Evolutionary conservation across 2,329 filamentous ascomycete genomes (phyloP), one percentile per base, ranked within the genome.

Genomic region (Fusarium brachygibbosum): DNA sequence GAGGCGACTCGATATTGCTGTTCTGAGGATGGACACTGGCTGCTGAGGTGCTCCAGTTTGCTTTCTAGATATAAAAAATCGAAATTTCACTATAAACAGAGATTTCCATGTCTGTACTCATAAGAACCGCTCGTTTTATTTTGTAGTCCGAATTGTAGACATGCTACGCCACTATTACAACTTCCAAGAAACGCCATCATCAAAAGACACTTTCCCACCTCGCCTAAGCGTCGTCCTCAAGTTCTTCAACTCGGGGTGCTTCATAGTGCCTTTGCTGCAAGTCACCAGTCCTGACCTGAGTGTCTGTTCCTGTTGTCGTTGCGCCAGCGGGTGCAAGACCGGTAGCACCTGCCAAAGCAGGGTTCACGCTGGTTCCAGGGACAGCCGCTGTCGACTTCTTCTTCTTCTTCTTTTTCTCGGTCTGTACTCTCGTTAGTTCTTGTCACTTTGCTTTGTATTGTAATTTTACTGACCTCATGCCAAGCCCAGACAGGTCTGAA

Each of bases 401-500:
- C 83, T 89, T 89, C 78, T 88, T 88, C 76, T 82, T 82, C 35
- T 79, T 77, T 73, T 81, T 79, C 53, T 73, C 70, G 21, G 78
- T 79, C 76, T 77, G 48, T 29, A 13, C 2, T 32, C 13, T 35
- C 37, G 58, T 76, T 71, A 80, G 74, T 35, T 25, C 29, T 29
- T 25, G 21, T 16, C 14, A 7, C 12, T 38, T 25, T 16, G 12
- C 16, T 32, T 12, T 45, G 16, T 25, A 59, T 6, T 5, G 11
- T 13, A 16, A 28, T 58, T 53, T 6, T 49, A 80, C 87, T 80
- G 78, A 97, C 93, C 88, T 97, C 94, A 80, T 99, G 96, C 96
- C 96, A 99, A 63, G 93, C 96, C 95, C 96, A 99, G 8, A 97
- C 82, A 21, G 96, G 96, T 77, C 91, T 91, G 87, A 99, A 99